Base-by-base conservation (phyloP, 495 filamentous ascomycete genomes). In the Cryomyces minteri region DNA sequence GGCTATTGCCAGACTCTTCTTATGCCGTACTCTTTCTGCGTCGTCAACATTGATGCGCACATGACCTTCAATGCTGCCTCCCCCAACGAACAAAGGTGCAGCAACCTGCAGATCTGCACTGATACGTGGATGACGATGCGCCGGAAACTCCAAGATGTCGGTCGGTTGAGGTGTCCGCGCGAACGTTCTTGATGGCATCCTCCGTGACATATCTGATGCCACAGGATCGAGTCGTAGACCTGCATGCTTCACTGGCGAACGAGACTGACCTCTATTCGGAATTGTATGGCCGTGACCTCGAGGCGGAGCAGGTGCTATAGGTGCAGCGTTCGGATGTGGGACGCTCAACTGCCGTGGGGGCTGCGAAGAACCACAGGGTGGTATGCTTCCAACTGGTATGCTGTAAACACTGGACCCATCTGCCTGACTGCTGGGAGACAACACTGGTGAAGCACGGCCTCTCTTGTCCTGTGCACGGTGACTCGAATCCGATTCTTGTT, bases 41-140 rank as follows among this genome's bases (percentile, higher is more conserved):
- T 64, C 61, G 30, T 60, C 55, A n/a, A 64, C 49, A 6, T 41
- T 54, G 34, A 64, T 52, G 32, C 51, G 56, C n/a, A 62, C 58
- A 39, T 48, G 51, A 39, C 62, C 62, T 48, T 66, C 62, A 31
- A 66, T 48, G 28, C 52, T 60, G 12, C 62, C 55, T 11, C 61
- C 61, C 28, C 62, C 62, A 7, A 66, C 61, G 38, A 64, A 66
- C 31, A 64, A 45, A 4, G 59, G 53, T 14, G 61, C 62, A 8
- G 51, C 49, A n/a, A 60, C 50, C 31, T 60, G 58, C 34, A 66
- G 43, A 5, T 62, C 59, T 6, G 59, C 45, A 5, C 49, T 46
- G 6, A 66, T 48, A 33, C 60, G 56, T 8, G 59, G 60, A 48
- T 65, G 59, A 18, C 54, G 56, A 44, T 57, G 56, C 4, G 48